These are phyloP conservation scores for Umbelopsis sp. DNA, from an alignment of 371 early-diverging fungal genomes.

Conservation along the genomic window DNA sequence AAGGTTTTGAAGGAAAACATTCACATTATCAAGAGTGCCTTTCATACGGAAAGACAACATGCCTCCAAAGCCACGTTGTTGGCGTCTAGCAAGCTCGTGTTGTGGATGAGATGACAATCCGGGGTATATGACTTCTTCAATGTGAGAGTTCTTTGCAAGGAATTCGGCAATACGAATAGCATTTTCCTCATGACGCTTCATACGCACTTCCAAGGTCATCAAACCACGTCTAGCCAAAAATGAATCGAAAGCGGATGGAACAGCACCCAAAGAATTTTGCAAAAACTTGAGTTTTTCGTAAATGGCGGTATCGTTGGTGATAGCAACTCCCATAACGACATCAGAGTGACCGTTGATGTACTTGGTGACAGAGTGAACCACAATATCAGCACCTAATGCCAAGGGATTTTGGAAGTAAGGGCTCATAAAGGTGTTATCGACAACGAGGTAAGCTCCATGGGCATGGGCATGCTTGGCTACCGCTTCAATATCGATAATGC, in stretches of 20 bases:
- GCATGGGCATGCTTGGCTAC: conserved; percentile 83
- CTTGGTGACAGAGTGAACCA: conserved; percentile 98
- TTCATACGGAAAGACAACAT: conserved; percentile 88
- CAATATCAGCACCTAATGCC: conserved; percentile 92
- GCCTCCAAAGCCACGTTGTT: conserved; percentile 84
- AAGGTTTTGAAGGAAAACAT: conserved; percentile 69
- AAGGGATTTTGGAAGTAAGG: conserved; percentile 97
- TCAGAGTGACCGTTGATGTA: conserved; percentile 98
- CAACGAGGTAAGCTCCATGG: conserved; percentile 82
- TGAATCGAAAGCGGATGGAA: conserved; percentile 97
- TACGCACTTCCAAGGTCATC: conserved; percentile 94
- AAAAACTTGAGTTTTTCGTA: conserved; percentile 82
- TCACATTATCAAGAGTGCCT: conserved; percentile 69
- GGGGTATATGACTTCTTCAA: conserved; percentile 84
- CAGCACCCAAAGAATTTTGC: conserved; percentile 95
- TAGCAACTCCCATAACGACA: conserved; percentile 95
- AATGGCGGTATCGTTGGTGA: conserved; percentile 76
- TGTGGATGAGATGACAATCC: conserved; percentile 83
- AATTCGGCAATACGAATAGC: conserved; percentile 79
- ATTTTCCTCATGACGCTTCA: conserved; percentile 89
- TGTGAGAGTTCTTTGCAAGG: conserved; percentile 65
- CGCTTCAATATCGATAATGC: conserved; percentile 90
- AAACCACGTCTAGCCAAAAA: conserved; percentile 94
- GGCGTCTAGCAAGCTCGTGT: conserved; percentile 79
- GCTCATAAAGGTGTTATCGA: conserved; percentile 98